Percentiles rank a stretch among this genome's conserved stretches.
Conservation (phyloP, 2,329 filamentous ascomycete species). For the Chrysosporium queenslandicum region DNA sequence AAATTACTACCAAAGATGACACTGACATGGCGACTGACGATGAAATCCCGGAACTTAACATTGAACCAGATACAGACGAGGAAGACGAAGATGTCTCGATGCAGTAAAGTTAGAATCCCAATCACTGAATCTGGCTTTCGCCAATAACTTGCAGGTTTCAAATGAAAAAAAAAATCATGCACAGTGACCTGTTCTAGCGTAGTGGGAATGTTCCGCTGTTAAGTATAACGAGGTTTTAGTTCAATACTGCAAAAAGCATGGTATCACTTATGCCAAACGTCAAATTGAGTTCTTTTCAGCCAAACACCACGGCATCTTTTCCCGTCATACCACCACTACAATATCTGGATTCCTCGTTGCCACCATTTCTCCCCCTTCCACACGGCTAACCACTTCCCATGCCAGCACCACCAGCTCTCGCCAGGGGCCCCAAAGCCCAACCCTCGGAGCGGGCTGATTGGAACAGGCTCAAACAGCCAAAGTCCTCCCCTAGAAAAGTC, state of each 20-base stretch:
- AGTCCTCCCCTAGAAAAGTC: constrained; percentile 65
- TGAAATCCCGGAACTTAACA: constrained; percentile 41
- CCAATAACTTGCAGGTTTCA: too few relatives aligned
- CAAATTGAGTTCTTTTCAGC: too few relatives aligned
- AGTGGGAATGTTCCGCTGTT: too few relatives aligned
- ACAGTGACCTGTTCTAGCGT: too few relatives aligned
- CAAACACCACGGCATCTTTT: neutral
- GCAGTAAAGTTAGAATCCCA: neutral
- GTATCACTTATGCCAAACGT: too few relatives aligned
- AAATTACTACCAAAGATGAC: constrained; percentile 15
- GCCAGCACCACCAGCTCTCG: constrained; percentile 61
- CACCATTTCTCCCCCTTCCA: constrained; percentile 56
- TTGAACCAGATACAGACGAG: constrained; percentile 40
- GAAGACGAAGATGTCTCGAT: constrained; percentile 23
- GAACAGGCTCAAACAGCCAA: constrained; percentile 76
- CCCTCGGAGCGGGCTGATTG: constrained; percentile 58
- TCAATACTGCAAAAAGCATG: too few relatives aligned
- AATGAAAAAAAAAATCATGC: too few relatives aligned
- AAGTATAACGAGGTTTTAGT: too few relatives aligned
- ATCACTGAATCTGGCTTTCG: too few relatives aligned
- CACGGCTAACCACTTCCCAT: constrained; percentile 46
- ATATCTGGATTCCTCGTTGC: constrained; percentile 41
- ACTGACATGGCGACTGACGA: constrained; percentile 38
- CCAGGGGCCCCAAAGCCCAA: constrained; percentile 53
- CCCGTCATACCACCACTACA: constrained; percentile 16